Percentiles rank a stretch among this genome's conserved stretches.
Conservation (phyloP, 2,329 filamentous ascomycete genomes). For the Fulvia fulva region DNA sequence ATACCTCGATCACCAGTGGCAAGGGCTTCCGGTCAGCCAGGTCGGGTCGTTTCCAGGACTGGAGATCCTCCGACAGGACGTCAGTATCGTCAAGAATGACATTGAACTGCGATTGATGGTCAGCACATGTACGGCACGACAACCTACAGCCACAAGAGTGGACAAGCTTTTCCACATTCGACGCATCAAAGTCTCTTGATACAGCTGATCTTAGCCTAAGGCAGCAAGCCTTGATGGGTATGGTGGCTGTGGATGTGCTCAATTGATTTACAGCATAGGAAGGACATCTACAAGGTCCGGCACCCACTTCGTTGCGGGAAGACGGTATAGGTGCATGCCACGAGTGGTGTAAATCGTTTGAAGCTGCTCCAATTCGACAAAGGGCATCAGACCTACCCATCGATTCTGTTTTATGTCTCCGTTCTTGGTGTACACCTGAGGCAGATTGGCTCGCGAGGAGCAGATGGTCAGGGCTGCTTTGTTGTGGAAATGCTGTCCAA, state of each 20-base stretch:
- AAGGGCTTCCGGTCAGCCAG: slow-evolving; percentile 72
- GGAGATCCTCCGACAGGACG: slow-evolving; percentile 75
- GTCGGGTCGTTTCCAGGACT: slow-evolving; percentile 76
- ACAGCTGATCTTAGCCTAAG: too few relatives aligned
- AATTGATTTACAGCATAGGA: too few relatives aligned
- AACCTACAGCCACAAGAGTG: background rate
- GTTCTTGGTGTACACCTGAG: slow-evolving; percentile 54
- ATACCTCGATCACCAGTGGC: slow-evolving; percentile 85
- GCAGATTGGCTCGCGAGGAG: slow-evolving; percentile 71
- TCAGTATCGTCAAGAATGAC: slow-evolving; percentile 91
- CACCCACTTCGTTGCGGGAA: too few relatives aligned
- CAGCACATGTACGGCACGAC: background rate
- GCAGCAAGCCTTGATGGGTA: too few relatives aligned
- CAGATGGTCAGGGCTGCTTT: slow-evolving; percentile 83
- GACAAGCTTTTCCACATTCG: background rate
- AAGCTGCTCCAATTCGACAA: too few relatives aligned
- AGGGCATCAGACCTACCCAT: slow-evolving; percentile 62
- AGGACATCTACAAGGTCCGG: too few relatives aligned
- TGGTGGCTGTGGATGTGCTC: too few relatives aligned
- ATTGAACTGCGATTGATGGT: slow-evolving; percentile 67
- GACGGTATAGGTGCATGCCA: too few relatives aligned
- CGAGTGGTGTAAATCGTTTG: too few relatives aligned
- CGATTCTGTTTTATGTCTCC: slow-evolving; percentile 70
- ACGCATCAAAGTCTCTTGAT: background rate
- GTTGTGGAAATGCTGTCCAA: slow-evolving; percentile 75